These are phyloP conservation scores for Fusarium transvaalense DNA, from an alignment of 2,329 filamentous ascomycete genomes.

Conservation along the genomic window DNA sequence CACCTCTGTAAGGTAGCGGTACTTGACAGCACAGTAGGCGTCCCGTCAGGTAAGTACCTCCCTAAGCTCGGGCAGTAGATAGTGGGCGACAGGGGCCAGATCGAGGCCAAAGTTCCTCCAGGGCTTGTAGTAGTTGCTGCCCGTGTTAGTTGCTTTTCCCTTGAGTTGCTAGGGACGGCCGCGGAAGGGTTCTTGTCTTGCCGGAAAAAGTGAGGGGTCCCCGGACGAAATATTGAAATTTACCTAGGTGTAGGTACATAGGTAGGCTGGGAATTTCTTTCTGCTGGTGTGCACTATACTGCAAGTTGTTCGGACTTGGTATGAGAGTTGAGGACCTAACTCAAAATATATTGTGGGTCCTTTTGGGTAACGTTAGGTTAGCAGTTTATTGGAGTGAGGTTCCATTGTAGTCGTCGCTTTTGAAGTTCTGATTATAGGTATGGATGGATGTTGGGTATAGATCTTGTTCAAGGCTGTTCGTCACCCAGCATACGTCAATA, in stretches of 20 bases:
- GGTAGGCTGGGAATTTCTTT: background rate
- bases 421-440: background rate
- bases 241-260: background rate
- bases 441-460: background rate
- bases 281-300: background rate
- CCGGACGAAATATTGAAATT: background rate
- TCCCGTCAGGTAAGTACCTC: background rate
- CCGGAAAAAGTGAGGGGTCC: slow-evolving; percentile 8
- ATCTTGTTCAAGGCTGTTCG: background rate
- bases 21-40: background rate
- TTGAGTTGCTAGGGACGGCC: slow-evolving; percentile 14
- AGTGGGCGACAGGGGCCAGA: slow-evolving; percentile 29
- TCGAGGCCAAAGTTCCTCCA: slow-evolving; percentile 44
- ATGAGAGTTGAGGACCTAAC: background rate
- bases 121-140: slow-evolving; percentile 49
- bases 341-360: slow-evolving; percentile 18
- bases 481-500: background rate
- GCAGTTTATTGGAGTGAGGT: too few species aligned
- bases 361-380: background rate
- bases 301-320: background rate
- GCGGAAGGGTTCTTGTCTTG: slow-evolving; percentile 21
- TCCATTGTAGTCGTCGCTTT: background rate
- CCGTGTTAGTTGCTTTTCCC: background rate
- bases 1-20: background rate
- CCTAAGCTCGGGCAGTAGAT: slow-evolving; percentile 11